phyloP scores from a whole-genome alignment of 2,329 filamentous ascomycete species.

The Leptographium galeiforme region DNA sequence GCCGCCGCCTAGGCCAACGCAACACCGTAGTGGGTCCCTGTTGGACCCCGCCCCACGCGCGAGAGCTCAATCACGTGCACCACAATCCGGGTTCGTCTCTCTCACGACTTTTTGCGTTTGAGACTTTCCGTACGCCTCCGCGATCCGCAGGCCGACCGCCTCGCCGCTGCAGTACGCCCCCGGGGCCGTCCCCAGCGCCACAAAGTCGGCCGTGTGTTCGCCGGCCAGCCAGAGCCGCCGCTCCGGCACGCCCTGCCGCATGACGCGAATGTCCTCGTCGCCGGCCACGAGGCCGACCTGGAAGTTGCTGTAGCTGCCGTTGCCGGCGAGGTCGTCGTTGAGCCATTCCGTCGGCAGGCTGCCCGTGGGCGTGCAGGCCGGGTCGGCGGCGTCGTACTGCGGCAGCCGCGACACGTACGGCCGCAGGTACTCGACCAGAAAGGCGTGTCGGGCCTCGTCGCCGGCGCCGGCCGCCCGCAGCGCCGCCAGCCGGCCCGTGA shows the following conservation, averaged over 20 bases:
- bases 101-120: background rate
- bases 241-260: constrained; percentile 50
- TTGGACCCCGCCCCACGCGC: too few species aligned
- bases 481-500: constrained; percentile 32
- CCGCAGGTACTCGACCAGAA: constrained; percentile 53
- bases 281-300: constrained; percentile 59
- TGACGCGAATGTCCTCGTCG: constrained; percentile 55
- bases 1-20: too few species aligned
- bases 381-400: constrained; percentile 40
- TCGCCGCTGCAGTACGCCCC: constrained; percentile 91
- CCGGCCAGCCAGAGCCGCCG: constrained; percentile 74
- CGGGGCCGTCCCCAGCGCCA: constrained; percentile 75
- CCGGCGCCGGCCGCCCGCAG: constrained; percentile 12
- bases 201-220: constrained; percentile 82
- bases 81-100: too few species aligned
- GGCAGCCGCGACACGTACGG: constrained; percentile 70
- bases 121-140: constrained; percentile 34
- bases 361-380: constrained; percentile 47
- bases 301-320: constrained; percentile 78
- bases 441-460: constrained; percentile 13
- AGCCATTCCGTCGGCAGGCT: constrained; percentile 67
- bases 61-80: too few species aligned
- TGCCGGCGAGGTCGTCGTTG: constrained; percentile 63
- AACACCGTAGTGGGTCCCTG: too few species aligned
- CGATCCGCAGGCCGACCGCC: constrained; percentile 54